Base-by-base conservation (phyloP, 2,329 filamentous ascomycete genomes). In the Clonostachys rosea region DNA sequence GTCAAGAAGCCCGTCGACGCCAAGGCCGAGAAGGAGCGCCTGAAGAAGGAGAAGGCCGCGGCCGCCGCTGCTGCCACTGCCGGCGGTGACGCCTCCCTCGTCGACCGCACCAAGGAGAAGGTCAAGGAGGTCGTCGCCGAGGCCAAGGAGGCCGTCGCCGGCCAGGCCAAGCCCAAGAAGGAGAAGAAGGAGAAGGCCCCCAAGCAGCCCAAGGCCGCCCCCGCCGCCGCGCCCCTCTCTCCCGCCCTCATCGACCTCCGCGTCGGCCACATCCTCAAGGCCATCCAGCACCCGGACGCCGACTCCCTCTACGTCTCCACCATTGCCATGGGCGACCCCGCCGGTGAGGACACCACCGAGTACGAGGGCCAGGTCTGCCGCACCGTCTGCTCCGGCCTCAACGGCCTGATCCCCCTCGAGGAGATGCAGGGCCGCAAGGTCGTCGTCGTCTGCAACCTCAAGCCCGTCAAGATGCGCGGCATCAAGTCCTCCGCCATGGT, bases 391-490 rank as follows among this genome's bases (percentile, higher is more conserved):
- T 97, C 94, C 2, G 94, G 94, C 30, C 80, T 99, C 54, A 96
- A 96, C 68, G 94, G 94, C 8, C 81, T 96, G 33, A 74, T 99
- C 2, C 94, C 94, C 1, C 78, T 99, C 42, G 90, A 89, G 67
- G 90, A 96, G 68, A 96, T 99, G 94, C 94, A 99, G 69, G 84
- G 85, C 62, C 89, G 94, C 66, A 95, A 95, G 73, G 89, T 99
- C 51, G 81, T 99, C 34, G 89, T 94, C 2, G 92, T 99, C 18
- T 95, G 90, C 78, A 99, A 99, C 71, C 81, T 99, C 57, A 99
- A 99, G 79, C 94, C 94, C 44, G 94, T 97, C 67, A 99, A 95
- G 68, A 99, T 99, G 94, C 89, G 94, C 54, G 94, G 94, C 56
- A 78, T 83, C 73, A 83, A 83, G 72, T 83, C 79, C 4, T 79